Evolutionary conservation across 345 rosid species (phyloP).

Genomic region (Microcos paniculata): DNA sequence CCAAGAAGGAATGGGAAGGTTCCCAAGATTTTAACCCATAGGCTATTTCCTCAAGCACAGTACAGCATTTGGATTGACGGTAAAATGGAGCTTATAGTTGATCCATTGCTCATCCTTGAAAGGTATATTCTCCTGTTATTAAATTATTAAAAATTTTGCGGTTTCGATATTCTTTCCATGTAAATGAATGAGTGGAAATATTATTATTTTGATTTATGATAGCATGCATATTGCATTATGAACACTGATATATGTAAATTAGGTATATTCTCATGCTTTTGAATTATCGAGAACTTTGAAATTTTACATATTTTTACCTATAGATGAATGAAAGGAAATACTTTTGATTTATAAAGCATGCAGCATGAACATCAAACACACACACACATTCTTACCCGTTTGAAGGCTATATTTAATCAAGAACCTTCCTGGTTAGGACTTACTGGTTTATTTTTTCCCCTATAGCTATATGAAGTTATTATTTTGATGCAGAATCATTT

Average conservation of each 20-base stretch:
- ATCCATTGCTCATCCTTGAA: slow-evolving; percentile 84
- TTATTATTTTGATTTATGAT: neutral
- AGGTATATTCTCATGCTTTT: slow-evolving; percentile 37
- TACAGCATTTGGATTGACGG: slow-evolving; percentile 99
- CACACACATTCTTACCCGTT: neutral
- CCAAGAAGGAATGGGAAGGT: slow-evolving; percentile 97
- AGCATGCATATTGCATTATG: neutral
- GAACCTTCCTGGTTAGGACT: neutral
- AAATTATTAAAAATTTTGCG: neutral
- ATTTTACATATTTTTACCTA: neutral
- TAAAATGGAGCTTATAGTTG: slow-evolving; percentile 95
- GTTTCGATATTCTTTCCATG: neutral
- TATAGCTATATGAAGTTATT: neutral
- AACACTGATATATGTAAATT: neutral
- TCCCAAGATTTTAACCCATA: slow-evolving; percentile 75
- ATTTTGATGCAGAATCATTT: neutral
- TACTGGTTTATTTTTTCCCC: neutral
- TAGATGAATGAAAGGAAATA: neutral
- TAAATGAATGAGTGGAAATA: neutral
- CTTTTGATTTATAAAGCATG: neutral
- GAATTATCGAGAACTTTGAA: neutral
- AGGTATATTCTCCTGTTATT: slow-evolving; percentile 43
- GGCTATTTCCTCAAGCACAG: slow-evolving; percentile 87
- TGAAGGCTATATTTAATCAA: neutral
- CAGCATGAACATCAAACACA: neutral